Conservation (phyloP, 225 moss, liverwort and hornwort genomes). For the Bryum argenteum region DNA sequence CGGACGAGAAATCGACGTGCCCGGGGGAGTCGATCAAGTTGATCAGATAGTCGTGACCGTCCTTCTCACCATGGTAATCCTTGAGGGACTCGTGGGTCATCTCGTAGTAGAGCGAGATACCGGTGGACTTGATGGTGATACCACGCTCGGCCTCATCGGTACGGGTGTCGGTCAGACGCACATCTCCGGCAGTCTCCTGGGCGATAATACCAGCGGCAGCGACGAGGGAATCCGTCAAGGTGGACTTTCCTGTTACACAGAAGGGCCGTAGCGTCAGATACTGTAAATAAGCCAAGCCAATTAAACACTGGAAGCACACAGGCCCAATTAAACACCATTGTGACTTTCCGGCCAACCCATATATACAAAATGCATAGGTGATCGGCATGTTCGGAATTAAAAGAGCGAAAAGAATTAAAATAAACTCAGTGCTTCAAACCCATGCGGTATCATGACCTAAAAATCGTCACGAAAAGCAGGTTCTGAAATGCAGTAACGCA, state of each 20-base stretch:
- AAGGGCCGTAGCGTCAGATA: neutral
- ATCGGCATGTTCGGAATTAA: too few species aligned
- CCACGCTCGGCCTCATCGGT: conserved; percentile 68
- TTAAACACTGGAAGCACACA: too few species aligned
- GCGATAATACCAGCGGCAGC: conserved; percentile 68
- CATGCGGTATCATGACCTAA: too few species aligned
- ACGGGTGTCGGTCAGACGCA: conserved; percentile 60
- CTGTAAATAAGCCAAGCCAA: too few species aligned
- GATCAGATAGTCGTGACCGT: conserved; percentile 57
- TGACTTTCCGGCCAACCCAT: too few species aligned
- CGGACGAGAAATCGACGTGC: conserved; percentile 59
- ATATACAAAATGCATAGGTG: too few species aligned
- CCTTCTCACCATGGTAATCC: conserved; percentile 62
- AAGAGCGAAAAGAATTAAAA: too few species aligned
- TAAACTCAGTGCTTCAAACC: too few species aligned
- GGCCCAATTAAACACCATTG: too few species aligned
- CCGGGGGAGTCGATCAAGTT: conserved; percentile 54
- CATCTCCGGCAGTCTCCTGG: conserved; percentile 62
- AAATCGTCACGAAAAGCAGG: too few species aligned
- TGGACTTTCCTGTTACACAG: conserved; percentile 46
- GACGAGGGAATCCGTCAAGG: conserved; percentile 59
- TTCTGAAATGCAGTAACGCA: too few species aligned
- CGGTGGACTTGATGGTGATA: conserved; percentile 67
- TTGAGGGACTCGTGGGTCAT: conserved; percentile 42
- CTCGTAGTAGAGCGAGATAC: conserved; percentile 66